Conservation (phyloP, 2,329 filamentous ascomycete genomes). For the Aspergillus fructus region DNA sequence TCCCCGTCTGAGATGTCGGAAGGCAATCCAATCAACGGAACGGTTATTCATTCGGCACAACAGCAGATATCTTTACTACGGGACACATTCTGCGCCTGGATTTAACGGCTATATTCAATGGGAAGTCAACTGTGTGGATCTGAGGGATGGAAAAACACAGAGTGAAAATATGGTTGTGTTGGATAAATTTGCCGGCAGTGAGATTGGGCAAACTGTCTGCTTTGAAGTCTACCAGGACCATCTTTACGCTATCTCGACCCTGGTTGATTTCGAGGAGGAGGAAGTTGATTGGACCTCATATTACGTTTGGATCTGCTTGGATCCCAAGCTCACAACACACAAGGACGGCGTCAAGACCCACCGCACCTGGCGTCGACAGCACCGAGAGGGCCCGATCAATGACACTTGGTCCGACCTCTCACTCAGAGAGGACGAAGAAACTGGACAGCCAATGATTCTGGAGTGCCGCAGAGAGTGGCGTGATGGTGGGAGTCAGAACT, state of each 20-base stretch:
- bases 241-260: constrained; percentile 70
- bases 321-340: constrained; percentile 46
- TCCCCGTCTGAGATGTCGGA: constrained; percentile 43
- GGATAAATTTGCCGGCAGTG: constrained; percentile 60
- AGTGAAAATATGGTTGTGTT: constrained; percentile 51
- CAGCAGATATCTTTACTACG: constrained; percentile 61
- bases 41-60: constrained; percentile 70
- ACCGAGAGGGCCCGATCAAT: constrained; percentile 69
- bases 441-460: constrained; percentile 59
- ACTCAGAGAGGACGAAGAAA: constrained; percentile 60
- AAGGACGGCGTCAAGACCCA: constrained; percentile 43
- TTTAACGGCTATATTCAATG: constrained; percentile 61
- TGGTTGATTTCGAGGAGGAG: constrained; percentile 60
- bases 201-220: constrained; percentile 66
- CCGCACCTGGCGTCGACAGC: constrained; percentile 64
- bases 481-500: constrained; percentile 55
- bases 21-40: constrained; percentile 46
- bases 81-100: constrained; percentile 58
- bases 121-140: constrained; percentile 57
- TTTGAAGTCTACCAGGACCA: constrained; percentile 67
- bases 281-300: constrained; percentile 67
- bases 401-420: constrained; percentile 70
- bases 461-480: constrained; percentile 71
- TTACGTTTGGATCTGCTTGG: constrained; percentile 67
- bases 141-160: constrained; percentile 44